Evolutionary conservation across 1,139 yeast species (phyloP), one percentile per base, ranked within the genome.

Genomic region (Yamadazyma pseudoaaseri): DNA sequence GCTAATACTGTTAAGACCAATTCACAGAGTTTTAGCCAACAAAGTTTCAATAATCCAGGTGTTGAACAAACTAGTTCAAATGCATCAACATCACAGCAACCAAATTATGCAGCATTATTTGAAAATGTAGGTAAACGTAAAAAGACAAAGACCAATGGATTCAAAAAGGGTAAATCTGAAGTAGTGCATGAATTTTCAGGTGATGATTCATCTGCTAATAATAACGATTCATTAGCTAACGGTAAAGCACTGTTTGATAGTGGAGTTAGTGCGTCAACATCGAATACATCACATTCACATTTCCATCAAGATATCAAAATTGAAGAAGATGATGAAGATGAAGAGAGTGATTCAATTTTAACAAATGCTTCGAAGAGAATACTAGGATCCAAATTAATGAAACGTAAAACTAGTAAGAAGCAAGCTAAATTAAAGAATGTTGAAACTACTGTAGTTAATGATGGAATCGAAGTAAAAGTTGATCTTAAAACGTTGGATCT

Each of bases 21-120:
- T 42, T 8, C 6, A 8, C 25, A 9, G n/a, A n/a, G 12, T 6
- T 6, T 6, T 18, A 16, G 27, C n/a, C 20, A 23, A 15, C 25
- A 9, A 6, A 11, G n/a, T 22, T 7, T 7, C 6, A 17, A 14
- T 26, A 35, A 27, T 20, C n/a, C 18, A 15, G 11, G 13, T 15
- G 18, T 35, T 20, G 39, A 38, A 7, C 16, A 27, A 7, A n/a
- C 27, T 9, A 22, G 18, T 13, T 35, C 38, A 13, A 36, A 38
- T 23, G 5, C 25, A 2, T 32, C 34, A 15, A 25, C 13, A n/a
- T 33, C 38, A 22, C 69, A 62, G 33, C 70, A 62, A 34, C 74
- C 74, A 1, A 71, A 70, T 45, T 70, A 70, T 45, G 73, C 68
- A 2, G 73, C 74, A 3, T 56, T 70, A 20, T 70, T 70, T 44